These are phyloP conservation scores for Meredithiella fracta DNA, from an alignment of 2,329 filamentous ascomycete genomes.

Conservation along the genomic window DNA sequence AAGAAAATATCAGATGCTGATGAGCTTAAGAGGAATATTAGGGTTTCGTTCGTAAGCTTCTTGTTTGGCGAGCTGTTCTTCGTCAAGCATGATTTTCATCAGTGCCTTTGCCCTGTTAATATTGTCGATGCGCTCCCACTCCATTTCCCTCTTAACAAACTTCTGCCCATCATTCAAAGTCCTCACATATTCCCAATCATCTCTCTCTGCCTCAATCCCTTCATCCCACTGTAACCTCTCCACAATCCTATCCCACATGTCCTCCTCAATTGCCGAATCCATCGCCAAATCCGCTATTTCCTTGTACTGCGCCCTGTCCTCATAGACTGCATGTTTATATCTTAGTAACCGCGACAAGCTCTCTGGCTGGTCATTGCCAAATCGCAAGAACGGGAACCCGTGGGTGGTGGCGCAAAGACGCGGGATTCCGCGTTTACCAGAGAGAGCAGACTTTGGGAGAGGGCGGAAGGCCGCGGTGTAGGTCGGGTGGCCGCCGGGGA, in stretches of 20 bases:
- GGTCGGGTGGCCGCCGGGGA: conserved; percentile 23
- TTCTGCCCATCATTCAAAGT: conserved; percentile 24
- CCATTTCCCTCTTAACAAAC: conserved; percentile 29
- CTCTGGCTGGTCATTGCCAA: conserved; percentile 47
- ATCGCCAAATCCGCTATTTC: conserved; percentile 25
- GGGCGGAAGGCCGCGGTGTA: conserved; percentile 34
- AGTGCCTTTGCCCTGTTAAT: conserved; percentile 27
- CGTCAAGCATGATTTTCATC: conserved; percentile 25
- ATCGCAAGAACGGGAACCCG: conserved; percentile 46
- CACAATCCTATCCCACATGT: conserved; percentile 32
- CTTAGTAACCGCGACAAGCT: conserved; percentile 41
- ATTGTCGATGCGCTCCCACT: conserved; percentile 23
- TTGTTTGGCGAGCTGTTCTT: conserved; percentile 22
- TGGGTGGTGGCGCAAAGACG: conserved; percentile 34
- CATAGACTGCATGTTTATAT: conserved; percentile 30
- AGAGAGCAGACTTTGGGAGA: conserved; percentile 31
- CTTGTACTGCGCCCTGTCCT: conserved; percentile 24
- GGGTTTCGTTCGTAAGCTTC: conserved; percentile 15
- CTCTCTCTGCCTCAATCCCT: background rate
- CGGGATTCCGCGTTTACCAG: conserved; percentile 38
- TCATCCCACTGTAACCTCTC: conserved; percentile 16
- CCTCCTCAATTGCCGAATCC: conserved; percentile 24
- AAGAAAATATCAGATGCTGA: background rate
- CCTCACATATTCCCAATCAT: background rate
- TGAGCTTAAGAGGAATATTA: conserved; percentile 5